Base-by-base conservation (phyloP, 2,329 filamentous ascomycete species). In the Ampelomyces quisqualis region DNA sequence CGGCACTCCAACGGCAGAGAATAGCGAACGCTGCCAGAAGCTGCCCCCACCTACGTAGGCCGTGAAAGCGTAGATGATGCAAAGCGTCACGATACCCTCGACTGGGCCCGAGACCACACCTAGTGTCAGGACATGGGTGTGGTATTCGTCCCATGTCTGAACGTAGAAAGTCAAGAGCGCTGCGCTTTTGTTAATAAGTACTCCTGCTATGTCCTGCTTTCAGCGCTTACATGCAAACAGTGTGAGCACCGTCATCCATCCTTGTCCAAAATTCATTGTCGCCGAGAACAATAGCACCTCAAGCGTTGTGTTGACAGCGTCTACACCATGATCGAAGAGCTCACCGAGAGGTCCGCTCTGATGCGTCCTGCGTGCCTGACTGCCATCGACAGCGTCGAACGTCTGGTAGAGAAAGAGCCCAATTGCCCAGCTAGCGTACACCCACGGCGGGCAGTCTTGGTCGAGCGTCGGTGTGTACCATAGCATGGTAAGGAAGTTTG, bases 111-210 rank as follows among this genome's bases (percentile, higher is more conserved):
- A 96, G 53, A 98, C 78, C 49, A 97, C 74, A 44, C 93, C 93
- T 5, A 98, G 80, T 1, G 90, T 96, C 33, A 98, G 80, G 3
- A 90, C 93, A 70, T 96, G 90, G 36, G 93, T 98, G 73, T 97
- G 91, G 72, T 97, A 98, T 69, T 97, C 93, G 64, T 98, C 93
- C 93, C 93, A 98, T 22, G 93, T 97, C 69, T 97, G 93, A 28
- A 97, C 86, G 69, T 97, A 97, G 70, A 98, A 98, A n/a, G 93
- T 96, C 58, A 94, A 76, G 44, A 91, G 81, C 5, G 87, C 85
- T 89, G 47, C 6, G 9, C 9, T n/a, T 11, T 15, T 13, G 39
- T 57, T 34, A 56, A 40, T 23, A 4, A 13, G 5, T 10, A 10
- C 8, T n/a, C 30, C 11, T 5, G 34, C 3, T 44, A 32, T 43